Base-by-base conservation (phyloP, 345 rosid species). In the Gossypioides kirkii region DNA sequence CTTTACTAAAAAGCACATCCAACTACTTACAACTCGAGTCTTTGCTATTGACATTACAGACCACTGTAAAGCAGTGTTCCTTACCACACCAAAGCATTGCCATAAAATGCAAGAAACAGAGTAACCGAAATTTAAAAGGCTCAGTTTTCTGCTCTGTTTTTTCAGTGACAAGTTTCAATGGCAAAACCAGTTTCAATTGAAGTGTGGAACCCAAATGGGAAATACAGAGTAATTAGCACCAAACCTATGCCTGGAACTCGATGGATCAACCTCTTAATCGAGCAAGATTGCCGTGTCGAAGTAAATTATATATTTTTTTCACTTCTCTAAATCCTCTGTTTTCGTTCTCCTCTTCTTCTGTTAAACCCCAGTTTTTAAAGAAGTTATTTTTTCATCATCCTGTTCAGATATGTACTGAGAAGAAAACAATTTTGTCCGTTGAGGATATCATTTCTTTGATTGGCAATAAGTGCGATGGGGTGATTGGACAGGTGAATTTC, bases 181-280 rank as follows among this genome's bases (percentile, higher is more conserved):
- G 93, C 98, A 59, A 95, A 89, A 82, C 99, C 98, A 5, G 85
- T 92, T 58, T 80, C 94, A 0, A 89, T 95, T 26, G 99, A 95
- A 82, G 99, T 95, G 28, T 89, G 90, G 77, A 95, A 95, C 65
- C 97, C 99, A 5, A 92, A 70, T 80, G 99, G 99, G 17, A 95
- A 82, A 58, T 91, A 88, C 86, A 87, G 99, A 83, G 98, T 95
- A 12, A 84, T 95, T 26, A 92, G 99, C 86, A 95, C 98, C 11
- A 95, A 95, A 69, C 58, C 99, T 38, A 95, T 95, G 99, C 98
- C 99, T 7, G 97, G 99, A 23, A 90, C 98, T 81, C 97, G 99
- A 70, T 95, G 98, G 99, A 92, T 95, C 82, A 89, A 95, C 71
- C 96, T 95, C 88, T 74, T 95, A 77, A 61, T 89, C 68, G 91